A percentile compares a stretch with the other conserved stretches of the same genome.
These are phyloP conservation scores for Rhizopus microsporus DNA, from an alignment of 371 early-diverging fungal genomes.

Conservation along the genomic window DNA sequence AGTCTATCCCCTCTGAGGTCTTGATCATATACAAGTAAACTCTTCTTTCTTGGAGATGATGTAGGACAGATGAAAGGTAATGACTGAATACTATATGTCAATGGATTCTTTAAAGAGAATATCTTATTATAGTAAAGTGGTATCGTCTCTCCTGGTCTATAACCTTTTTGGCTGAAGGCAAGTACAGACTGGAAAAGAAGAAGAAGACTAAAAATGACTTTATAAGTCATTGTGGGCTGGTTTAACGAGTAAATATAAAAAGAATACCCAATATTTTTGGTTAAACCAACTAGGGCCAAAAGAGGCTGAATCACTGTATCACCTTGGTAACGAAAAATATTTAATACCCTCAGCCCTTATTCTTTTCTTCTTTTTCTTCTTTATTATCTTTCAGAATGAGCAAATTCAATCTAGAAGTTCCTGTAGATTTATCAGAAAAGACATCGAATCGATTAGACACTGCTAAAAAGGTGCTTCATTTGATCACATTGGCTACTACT, in stretches of 20 bases:
- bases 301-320: slow-evolving; percentile 10
- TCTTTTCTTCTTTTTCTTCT: slow-evolving; percentile 11
- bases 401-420: slow-evolving; percentile 24
- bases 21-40: slow-evolving; percentile 36
- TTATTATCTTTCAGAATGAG: slow-evolving; percentile 14
- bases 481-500: slow-evolving; percentile 10
- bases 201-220: slow-evolving; percentile 2
- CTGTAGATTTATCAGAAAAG: slow-evolving; percentile 23
- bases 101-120: slow-evolving; percentile 41
- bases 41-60: slow-evolving; percentile 19
- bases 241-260: background rate
- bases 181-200: slow-evolving; percentile 1
- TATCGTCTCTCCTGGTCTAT: slow-evolving; percentile 34
- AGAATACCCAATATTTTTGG: background rate
- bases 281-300: background rate
- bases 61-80: slow-evolving; percentile 42
- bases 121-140: slow-evolving; percentile 45
- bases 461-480: slow-evolving; percentile 22
- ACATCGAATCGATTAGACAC: slow-evolving; percentile 21
- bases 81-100: slow-evolving; percentile 34
- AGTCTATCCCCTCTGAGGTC: slow-evolving; percentile 44
- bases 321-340: background rate
- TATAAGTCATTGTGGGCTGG: background rate
- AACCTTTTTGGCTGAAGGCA: slow-evolving; percentile 10
- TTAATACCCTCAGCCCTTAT: slow-evolving; percentile 6